Evolutionary conservation across 2,329 filamentous ascomycete species (phyloP).

Genomic region (Nigrospora sphaerica): DNA sequence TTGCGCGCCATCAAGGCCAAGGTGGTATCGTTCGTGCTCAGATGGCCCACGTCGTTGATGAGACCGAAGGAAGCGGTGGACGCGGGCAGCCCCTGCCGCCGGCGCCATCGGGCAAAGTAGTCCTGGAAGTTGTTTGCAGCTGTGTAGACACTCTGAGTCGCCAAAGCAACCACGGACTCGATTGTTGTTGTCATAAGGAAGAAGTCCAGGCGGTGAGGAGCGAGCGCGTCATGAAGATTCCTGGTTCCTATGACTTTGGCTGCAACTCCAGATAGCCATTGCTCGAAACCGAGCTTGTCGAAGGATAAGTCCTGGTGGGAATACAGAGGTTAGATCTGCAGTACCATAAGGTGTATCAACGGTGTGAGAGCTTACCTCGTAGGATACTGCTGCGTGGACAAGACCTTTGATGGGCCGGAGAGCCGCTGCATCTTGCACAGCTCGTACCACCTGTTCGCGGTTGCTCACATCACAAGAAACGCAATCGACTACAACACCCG

Average conservation of each 20-base stretch:
- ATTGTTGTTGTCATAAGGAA: conserved; percentile 15
- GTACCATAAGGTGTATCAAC: no score
- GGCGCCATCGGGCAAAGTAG: conserved; percentile 16
- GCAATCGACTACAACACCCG: no score
- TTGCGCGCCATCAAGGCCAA: conserved; percentile 9
- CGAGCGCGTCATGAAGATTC: neutral
- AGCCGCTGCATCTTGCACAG: conserved; percentile 15
- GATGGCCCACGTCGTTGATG: conserved; percentile 10
- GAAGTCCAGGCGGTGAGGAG: conserved; percentile 14
- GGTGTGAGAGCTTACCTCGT: neutral
- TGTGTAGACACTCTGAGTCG: conserved; percentile 16
- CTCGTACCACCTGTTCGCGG: conserved; percentile 8
- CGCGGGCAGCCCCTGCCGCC: conserved; percentile 12
- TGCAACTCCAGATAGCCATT: neutral
- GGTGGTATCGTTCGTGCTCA: neutral
- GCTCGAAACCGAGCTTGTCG: neutral
- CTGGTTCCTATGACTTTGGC: neutral
- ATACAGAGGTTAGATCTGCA: no score
- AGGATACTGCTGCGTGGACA: conserved; percentile 3
- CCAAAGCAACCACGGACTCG: conserved; percentile 3
- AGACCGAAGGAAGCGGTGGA: conserved; percentile 14
- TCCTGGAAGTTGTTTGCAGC: conserved; percentile 21
- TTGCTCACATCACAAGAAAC: no score
- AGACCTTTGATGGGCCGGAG: neutral
- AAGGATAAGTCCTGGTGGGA: neutral